phyloP scores from a whole-genome alignment of 2,329 filamentous ascomycete genomes.

The Paraphaeosphaeria minitans region DNA sequence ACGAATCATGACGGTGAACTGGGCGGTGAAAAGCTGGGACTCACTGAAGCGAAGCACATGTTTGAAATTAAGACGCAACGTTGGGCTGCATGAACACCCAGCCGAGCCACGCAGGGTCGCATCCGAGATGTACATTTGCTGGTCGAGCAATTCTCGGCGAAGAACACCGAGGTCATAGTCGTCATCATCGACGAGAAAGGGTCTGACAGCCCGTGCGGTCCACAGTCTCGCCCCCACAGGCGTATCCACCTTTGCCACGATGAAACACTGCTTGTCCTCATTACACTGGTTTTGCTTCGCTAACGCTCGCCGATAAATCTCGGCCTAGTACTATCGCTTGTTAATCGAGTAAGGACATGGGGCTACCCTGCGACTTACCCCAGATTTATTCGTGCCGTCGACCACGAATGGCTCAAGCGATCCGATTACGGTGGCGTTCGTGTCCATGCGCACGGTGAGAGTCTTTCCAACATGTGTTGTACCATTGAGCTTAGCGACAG shows the following conservation, averaged over 20 bases:
- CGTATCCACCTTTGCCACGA: background rate
- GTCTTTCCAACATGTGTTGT: conserved; percentile 37
- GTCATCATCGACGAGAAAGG: background rate
- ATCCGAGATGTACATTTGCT: background rate
- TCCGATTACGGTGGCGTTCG: conserved; percentile 42
- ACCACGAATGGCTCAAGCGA: conserved; percentile 36
- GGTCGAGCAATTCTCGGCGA: background rate
- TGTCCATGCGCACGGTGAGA: conserved; percentile 42
- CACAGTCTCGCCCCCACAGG: background rate
- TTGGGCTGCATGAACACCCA: too few relatives aligned
- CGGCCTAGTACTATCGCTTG: conserved; percentile 19
- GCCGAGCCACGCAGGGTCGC: background rate
- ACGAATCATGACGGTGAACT: too few relatives aligned
- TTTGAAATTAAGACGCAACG: background rate
- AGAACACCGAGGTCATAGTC: background rate
- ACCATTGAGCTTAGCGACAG: conserved; percentile 34
- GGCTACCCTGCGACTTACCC: conserved; percentile 20
- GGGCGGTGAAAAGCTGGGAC: too few relatives aligned
- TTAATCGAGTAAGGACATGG: conserved; percentile 12
- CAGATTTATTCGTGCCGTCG: conserved; percentile 32
- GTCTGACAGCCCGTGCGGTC: background rate
- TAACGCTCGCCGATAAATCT: background rate
- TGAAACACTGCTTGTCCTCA: too few relatives aligned
- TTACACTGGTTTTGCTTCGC: background rate
- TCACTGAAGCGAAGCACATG: too few relatives aligned